Percentiles rank a stretch among this genome's conserved stretches.
Evolutionary conservation across 768 basidiomycete species (phyloP).

Genomic region (Pulveroboletus frians): DNA sequence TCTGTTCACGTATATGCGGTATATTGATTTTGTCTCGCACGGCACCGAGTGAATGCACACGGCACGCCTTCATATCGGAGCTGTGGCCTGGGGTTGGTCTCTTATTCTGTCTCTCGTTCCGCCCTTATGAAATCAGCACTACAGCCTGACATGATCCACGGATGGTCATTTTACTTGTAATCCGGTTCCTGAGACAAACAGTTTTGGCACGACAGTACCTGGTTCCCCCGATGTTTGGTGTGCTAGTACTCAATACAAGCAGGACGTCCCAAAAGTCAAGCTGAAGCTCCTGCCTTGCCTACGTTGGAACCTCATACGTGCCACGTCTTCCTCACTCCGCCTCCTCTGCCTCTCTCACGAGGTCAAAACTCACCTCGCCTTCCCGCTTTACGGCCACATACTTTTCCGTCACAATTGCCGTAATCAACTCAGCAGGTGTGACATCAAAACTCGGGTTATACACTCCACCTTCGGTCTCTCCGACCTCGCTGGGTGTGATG

Average conservation of each 20-base stretch:
- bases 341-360: slow-evolving; percentile 36
- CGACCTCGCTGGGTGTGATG: slow-evolving; percentile 66
- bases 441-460: slow-evolving; percentile 98
- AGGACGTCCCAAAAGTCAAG: not conserved
- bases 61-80: not conserved
- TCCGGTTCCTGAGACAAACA: not conserved
- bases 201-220: not conserved
- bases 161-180: not conserved
- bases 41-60: not conserved
- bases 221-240: not conserved
- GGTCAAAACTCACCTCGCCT: slow-evolving; percentile 56
- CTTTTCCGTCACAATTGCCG: slow-evolving; percentile 93
- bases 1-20: not conserved
- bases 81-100: not conserved
- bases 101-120: not conserved
- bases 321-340: not conserved
- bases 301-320: not conserved
- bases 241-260: not conserved
- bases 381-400: slow-evolving; percentile 76
- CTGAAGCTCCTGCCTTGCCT: not conserved
- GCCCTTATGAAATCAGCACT: not conserved
- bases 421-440: slow-evolving; percentile 88
- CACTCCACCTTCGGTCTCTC: slow-evolving; percentile 30
- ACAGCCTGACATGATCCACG: not conserved
- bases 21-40: not conserved